Percentiles rank a stretch among this genome's conserved stretches.
Evolutionary conservation across 345 rosid genomes (phyloP).

Genomic region (Eucalyptus cladocalyx): DNA sequence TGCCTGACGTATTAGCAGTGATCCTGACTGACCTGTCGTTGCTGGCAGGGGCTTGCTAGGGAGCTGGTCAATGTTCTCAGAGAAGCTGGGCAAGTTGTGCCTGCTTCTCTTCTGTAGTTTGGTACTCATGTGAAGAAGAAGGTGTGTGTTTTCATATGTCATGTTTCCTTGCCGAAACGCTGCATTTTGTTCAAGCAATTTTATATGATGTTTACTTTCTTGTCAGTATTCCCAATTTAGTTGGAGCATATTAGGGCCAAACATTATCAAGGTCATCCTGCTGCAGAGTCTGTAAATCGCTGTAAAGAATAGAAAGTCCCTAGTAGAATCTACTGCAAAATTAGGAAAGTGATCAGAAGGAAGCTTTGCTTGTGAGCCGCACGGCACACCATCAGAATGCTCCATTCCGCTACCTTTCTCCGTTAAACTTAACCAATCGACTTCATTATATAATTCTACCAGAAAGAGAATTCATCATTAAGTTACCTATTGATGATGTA

Average conservation of each 20-base stretch:
- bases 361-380: not conserved
- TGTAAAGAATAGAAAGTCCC: not conserved
- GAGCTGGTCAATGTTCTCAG: conserved; percentile 89
- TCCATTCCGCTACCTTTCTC: not conserved
- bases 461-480: not conserved
- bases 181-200: not conserved
- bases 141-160: conserved; percentile 5
- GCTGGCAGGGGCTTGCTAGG: conserved; percentile 67
- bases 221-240: not conserved
- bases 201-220: not conserved
- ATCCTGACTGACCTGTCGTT: not conserved
- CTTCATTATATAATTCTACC: not conserved
- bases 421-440: not conserved
- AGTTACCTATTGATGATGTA: not conserved
- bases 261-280: not conserved
- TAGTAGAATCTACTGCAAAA: not conserved
- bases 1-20: not conserved
- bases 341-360: not conserved
- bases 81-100: conserved; percentile 87
- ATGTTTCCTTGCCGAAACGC: not conserved
- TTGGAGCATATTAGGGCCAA: not conserved
- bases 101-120: conserved; percentile 66
- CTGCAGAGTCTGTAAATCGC: not conserved
- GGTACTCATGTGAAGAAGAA: conserved; percentile 96
- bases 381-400: not conserved